Percentiles rank a stretch among this genome's conserved stretches.
Conservation (phyloP, 1,139 yeast genomes). For the Yamadazyma atmosphaerica region DNA sequence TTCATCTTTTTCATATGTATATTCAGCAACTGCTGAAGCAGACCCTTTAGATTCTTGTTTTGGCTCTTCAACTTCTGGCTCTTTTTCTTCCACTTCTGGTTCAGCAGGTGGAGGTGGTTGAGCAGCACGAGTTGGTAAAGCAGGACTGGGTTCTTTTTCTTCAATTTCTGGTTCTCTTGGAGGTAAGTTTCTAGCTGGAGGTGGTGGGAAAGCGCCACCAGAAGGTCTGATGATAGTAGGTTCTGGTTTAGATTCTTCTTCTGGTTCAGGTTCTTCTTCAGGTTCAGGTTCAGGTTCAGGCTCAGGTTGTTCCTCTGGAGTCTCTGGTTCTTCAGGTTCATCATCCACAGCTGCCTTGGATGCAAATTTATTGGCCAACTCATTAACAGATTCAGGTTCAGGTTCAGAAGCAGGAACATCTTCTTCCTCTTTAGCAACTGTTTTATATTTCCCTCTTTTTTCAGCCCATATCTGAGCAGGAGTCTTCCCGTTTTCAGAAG, state of each 20-base stretch:
- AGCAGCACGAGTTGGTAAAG: constrained; percentile 17
- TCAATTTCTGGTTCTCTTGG: constrained; percentile 20
- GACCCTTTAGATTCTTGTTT: constrained; percentile 13
- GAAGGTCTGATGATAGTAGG: not conserved
- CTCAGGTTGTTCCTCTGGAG: too few relatives aligned
- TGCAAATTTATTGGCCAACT: constrained; percentile 21
- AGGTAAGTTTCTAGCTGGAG: constrained; percentile 12
- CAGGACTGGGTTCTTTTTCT: constrained; percentile 15
- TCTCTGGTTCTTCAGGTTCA: constrained; percentile 25
- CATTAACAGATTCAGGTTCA: constrained; percentile 15
- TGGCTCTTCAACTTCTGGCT: constrained; percentile 18
- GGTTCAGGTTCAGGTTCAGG: constrained; percentile 17
- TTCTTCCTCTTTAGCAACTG: constrained; percentile 32
- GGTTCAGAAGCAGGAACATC: constrained; percentile 11
- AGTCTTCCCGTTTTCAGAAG: constrained; percentile 75
- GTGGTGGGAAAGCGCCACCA: constrained; percentile 18
- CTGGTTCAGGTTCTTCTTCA: constrained; percentile 21
- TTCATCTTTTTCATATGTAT: constrained; percentile 71
- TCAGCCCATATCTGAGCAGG: constrained; percentile 98
- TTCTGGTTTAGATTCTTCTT: constrained; percentile 9
- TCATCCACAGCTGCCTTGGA: constrained; percentile 18
- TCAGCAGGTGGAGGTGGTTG: constrained; percentile 16
- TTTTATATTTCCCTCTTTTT: constrained; percentile 66
- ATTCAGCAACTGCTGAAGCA: constrained; percentile 58
- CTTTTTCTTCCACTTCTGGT: constrained; percentile 16